These are phyloP conservation scores for Microdochium trichocladiopsis DNA, from an alignment of 2,329 filamentous ascomycete genomes.

Conservation along the genomic window DNA sequence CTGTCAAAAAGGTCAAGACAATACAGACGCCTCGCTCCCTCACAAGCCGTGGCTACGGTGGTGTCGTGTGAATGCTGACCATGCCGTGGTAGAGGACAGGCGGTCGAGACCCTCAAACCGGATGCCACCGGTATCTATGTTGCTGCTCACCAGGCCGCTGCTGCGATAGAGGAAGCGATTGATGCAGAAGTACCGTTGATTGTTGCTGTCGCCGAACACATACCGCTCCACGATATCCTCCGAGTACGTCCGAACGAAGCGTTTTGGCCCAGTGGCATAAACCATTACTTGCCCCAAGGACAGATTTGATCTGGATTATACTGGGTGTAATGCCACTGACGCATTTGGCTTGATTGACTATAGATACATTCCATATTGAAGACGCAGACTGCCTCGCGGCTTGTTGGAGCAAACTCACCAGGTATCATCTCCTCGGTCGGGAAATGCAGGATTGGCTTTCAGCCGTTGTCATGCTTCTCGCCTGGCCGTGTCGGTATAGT, in stretches of 20 bases:
- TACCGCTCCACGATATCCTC: constrained; percentile 66
- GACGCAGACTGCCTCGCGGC: constrained; percentile 60
- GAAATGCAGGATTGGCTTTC: constrained; percentile 56
- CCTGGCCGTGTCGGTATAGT: constrained; percentile 64
- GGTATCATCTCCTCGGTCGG: constrained; percentile 68
- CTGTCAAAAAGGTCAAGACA: constrained; percentile 46
- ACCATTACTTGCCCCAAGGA: too few relatives aligned
- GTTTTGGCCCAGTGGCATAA: background rate
- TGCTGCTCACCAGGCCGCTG: constrained; percentile 63
- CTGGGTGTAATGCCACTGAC: too few relatives aligned
- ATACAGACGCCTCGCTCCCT: background rate
- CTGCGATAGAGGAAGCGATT: constrained; percentile 73
- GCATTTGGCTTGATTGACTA: too few relatives aligned
- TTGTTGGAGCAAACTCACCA: constrained; percentile 67
- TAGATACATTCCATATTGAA: constrained; percentile 64
- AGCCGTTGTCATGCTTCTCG: constrained; percentile 66
- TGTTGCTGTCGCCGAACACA: constrained; percentile 68
- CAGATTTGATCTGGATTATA: too few relatives aligned
- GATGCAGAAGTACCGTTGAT: constrained; percentile 71
- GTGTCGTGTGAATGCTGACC: background rate
- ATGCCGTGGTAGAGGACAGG: constrained; percentile 28
- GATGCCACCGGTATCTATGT: constrained; percentile 78
- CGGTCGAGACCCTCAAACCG: constrained; percentile 63
- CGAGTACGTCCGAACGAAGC: constrained; percentile 35
- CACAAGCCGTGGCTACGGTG: background rate